Conservation (phyloP, 1,284 basidiomycete species). For the Cystobasidiaceae sp. region DNA sequence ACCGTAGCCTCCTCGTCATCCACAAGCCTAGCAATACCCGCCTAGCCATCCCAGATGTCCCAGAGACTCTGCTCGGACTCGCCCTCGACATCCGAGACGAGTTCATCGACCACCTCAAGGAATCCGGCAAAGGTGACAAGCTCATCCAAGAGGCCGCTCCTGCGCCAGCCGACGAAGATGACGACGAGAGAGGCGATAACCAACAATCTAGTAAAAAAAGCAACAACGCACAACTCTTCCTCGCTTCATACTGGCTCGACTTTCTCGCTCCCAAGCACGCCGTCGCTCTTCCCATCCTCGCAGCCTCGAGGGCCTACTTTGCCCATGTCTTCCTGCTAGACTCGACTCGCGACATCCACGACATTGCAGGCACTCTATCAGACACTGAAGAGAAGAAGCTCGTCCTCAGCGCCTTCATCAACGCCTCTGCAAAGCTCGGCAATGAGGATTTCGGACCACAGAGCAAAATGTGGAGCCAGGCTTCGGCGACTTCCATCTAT, state of each 20-base stretch:
- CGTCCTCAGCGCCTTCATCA: constrained; percentile 6
- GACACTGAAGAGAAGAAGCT: constrained; percentile 22
- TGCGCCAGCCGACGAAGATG: constrained; percentile 42
- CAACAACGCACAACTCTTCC: constrained; percentile 40
- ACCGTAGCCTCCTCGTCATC: constrained; percentile 8
- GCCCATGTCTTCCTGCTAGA: constrained; percentile 32
- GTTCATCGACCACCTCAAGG: constrained; percentile 40
- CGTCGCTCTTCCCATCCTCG: constrained; percentile 37
- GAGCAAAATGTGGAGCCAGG: constrained; percentile 20
- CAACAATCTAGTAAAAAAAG: neutral
- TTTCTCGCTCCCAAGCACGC: constrained; percentile 43
- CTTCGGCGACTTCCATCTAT: constrained; percentile 61
- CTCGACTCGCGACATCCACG: constrained; percentile 34
- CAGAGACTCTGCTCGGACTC: constrained; percentile 17
- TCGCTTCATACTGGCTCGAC: constrained; percentile 45
- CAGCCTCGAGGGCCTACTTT: constrained; percentile 29
- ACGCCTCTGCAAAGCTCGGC: constrained; percentile 10
- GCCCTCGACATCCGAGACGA: constrained; percentile 40
- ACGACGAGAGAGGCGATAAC: constrained; percentile 28
- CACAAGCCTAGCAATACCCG: constrained; percentile 18
- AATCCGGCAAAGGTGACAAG: constrained; percentile 33
- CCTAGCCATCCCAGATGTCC: constrained; percentile 7
- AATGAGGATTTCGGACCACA: constrained; percentile 8
- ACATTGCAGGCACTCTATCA: constrained; percentile 9
- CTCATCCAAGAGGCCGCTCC: constrained; percentile 40